A percentile compares a stretch with the other conserved stretches of the same genome.
Conservation (phyloP, 345 rosid species). For the Rhizophora mangle region DNA sequence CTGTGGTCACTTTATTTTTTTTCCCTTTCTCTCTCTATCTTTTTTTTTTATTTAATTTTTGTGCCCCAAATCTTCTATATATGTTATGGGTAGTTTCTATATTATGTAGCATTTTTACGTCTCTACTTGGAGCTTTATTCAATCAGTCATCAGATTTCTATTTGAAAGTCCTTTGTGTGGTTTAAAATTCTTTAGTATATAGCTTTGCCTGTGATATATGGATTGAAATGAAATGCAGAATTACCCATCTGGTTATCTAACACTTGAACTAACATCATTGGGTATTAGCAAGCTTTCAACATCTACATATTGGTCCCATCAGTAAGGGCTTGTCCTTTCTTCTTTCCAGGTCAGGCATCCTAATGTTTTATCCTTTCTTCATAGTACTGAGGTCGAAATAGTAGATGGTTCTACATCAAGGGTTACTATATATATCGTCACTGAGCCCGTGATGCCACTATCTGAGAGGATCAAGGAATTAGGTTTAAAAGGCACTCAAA, state of each 20-base stretch:
- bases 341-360: slow-evolving; percentile 91
- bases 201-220: too few relatives aligned
- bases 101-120: too few relatives aligned
- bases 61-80: too few relatives aligned
- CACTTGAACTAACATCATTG: background rate
- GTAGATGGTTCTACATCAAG: slow-evolving; percentile 64
- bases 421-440: slow-evolving; percentile 83
- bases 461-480: slow-evolving; percentile 96
- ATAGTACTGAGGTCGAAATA: slow-evolving; percentile 89
- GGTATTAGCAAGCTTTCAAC: background rate
- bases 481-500: slow-evolving; percentile 79
- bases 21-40: too few relatives aligned
- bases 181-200: background rate
- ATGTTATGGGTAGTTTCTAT: too few relatives aligned
- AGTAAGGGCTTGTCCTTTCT: slow-evolving; percentile 6
- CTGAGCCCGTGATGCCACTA: slow-evolving; percentile 96
- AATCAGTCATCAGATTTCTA: background rate
- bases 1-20: background rate
- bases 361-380: slow-evolving; percentile 83
- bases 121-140: background rate
- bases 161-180: too few relatives aligned
- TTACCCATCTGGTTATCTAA: too few relatives aligned
- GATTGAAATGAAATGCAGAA: too few relatives aligned
- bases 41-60: too few relatives aligned
- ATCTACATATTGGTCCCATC: background rate